Conservation (phyloP, 495 filamentous ascomycete genomes). For the Bathelium albidoporum region DNA sequence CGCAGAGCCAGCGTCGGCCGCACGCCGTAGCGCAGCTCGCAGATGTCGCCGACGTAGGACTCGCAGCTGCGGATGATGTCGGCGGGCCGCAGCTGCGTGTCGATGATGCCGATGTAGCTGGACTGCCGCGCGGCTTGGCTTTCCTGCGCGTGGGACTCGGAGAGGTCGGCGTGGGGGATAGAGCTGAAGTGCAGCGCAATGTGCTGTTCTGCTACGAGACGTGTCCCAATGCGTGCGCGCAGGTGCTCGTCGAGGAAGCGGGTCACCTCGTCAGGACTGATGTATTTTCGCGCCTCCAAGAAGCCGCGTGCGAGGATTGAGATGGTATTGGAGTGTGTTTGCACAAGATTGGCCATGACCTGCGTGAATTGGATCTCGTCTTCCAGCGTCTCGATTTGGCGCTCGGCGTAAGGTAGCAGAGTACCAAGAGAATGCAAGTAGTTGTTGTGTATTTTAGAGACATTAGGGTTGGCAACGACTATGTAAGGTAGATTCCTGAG, state of each 20-base stretch:
- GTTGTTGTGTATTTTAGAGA: slow-evolving; percentile 85
- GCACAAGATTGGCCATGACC: slow-evolving; percentile 83
- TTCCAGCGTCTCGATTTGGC: slow-evolving; percentile 67
- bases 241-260: slow-evolving; percentile 89
- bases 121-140: slow-evolving; percentile 42
- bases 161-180: slow-evolving; percentile 51
- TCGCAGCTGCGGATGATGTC: slow-evolving; percentile 70
- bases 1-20: slow-evolving; percentile 71
- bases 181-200: slow-evolving; percentile 83
- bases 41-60: slow-evolving; percentile 86
- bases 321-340: slow-evolving; percentile 89
- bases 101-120: slow-evolving; percentile 91
- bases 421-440: slow-evolving; percentile 87
- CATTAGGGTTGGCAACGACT: slow-evolving; percentile 89
- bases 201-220: slow-evolving; percentile 92
- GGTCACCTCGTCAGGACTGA: slow-evolving; percentile 67
- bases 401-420: slow-evolving; percentile 69
- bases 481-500: slow-evolving; percentile 92
- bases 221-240: slow-evolving; percentile 84
- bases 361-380: slow-evolving; percentile 86
- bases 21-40: slow-evolving; percentile 90
- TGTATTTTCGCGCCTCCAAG: slow-evolving; percentile 81
- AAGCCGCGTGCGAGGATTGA: slow-evolving; percentile 86
- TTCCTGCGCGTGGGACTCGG: slow-evolving; percentile 19
- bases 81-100: slow-evolving; percentile 78